phyloP scores from a whole-genome alignment of 2,329 filamentous ascomycete genomes.

The Fusarium tupiense region DNA sequence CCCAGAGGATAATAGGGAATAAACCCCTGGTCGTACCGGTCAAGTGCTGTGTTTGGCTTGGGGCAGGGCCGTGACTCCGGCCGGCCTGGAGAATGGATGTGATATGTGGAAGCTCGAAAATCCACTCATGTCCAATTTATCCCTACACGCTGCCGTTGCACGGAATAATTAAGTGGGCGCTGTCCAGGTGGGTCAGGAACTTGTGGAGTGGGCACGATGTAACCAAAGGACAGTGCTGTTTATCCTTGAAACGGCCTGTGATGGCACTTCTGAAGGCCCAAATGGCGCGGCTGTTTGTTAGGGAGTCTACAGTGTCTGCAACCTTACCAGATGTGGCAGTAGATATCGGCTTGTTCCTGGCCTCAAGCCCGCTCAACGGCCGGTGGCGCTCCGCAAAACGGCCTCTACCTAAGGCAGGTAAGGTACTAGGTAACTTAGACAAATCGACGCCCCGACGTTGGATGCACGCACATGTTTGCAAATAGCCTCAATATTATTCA shows the following conservation, averaged over 20 bases:
- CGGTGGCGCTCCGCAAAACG: conserved; percentile 28
- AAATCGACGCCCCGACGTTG: not conserved
- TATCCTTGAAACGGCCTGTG: not conserved
- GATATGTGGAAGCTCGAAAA: conserved; percentile 25
- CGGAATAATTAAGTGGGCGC: conserved; percentile 31
- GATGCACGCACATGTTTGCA: not conserved
- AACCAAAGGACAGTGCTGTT: conserved; percentile 33
- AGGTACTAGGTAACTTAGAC: too few relatives aligned
- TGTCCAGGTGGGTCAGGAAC: conserved; percentile 32
- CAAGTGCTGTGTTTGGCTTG: conserved; percentile 18
- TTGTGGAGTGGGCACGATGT: conserved; percentile 41
- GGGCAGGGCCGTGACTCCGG: conserved; percentile 37
- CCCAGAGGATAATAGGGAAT: conserved; percentile 23
- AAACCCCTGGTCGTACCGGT: conserved; percentile 27
- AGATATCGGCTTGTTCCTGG: conserved; percentile 28
- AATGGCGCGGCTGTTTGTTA: conserved; percentile 1
- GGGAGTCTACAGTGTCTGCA: conserved; percentile 23
- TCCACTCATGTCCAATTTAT: conserved; percentile 26
- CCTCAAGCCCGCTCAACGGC: conserved; percentile 6
- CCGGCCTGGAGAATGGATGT: conserved; percentile 33
- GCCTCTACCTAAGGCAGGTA: not conserved
- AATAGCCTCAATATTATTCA: conserved; percentile 24
- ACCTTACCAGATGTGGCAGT: conserved; percentile 17
- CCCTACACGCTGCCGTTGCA: conserved; percentile 15
- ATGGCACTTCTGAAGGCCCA: not conserved